Percentiles rank a stretch among this genome's conserved stretches.
Evolutionary conservation across 805 yeast genomes (phyloP).

Genomic region (Candida peoriensis): DNA sequence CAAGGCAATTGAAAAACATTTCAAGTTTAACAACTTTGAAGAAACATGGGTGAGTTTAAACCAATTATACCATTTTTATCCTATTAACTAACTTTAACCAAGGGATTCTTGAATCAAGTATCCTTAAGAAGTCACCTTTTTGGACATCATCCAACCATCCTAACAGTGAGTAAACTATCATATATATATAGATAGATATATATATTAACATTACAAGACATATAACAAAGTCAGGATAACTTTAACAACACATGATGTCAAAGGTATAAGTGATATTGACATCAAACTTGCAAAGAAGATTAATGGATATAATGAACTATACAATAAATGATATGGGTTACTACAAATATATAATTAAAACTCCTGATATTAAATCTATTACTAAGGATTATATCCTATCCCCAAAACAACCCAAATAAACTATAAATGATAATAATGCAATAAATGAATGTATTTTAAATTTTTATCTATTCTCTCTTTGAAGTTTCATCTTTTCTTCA

Average conservation of each 20-base stretch:
- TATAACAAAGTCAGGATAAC: slow-evolving; percentile 53
- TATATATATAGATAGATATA: no score
- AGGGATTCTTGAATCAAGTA: slow-evolving; percentile 47
- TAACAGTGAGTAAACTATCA: slow-evolving; percentile 37
- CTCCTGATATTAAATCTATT: not conserved
- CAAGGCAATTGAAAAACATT: slow-evolving; percentile 30
- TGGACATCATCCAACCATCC: slow-evolving; percentile 71
- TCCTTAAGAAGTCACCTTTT: slow-evolving; percentile 50
- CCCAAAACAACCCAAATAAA: not conserved
- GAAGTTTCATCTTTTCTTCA: slow-evolving; percentile 20
- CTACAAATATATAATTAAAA: not conserved
- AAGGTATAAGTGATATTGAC: slow-evolving; percentile 51
- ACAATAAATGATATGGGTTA: not conserved
- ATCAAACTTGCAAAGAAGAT: slow-evolving; percentile 49
- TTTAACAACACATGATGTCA: slow-evolving; percentile 62
- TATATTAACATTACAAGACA: slow-evolving; percentile 22
- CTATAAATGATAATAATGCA: not conserved
- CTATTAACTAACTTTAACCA: not conserved
- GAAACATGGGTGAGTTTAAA: slow-evolving; percentile 49
- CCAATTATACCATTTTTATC: not conserved
- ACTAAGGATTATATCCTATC: not conserved
- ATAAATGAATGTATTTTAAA: not conserved
- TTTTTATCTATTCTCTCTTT: slow-evolving; percentile 15
- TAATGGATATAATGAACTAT: slow-evolving; percentile 27
- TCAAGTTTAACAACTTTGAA: slow-evolving; percentile 46